Percentiles rank a stretch among this genome's conserved stretches.
phyloP scores from a whole-genome alignment of 2,329 filamentous ascomycete species.

The Epichloe coenophiala region DNA sequence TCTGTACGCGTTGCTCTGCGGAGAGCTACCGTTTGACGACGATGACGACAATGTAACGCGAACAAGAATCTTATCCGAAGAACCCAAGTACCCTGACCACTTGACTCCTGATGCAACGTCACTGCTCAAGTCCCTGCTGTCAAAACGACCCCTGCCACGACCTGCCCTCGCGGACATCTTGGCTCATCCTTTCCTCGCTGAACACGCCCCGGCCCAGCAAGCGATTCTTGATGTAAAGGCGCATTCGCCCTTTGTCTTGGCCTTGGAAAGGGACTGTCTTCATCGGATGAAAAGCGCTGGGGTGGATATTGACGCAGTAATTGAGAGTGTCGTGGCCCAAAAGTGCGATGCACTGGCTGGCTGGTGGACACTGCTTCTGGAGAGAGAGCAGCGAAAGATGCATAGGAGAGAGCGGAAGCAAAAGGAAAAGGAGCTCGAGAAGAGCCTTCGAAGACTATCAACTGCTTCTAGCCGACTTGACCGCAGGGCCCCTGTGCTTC shows the following conservation, averaged over 20 bases:
- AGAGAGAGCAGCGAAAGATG: constrained; percentile 88
- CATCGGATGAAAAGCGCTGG: constrained; percentile 88
- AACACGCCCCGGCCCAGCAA: constrained; percentile 78
- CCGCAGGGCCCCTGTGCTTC: constrained; percentile 61
- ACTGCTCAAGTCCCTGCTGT: constrained; percentile 68
- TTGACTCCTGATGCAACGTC: constrained; percentile 66
- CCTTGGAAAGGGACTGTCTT: constrained; percentile 79
- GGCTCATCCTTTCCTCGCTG: constrained; percentile 72
- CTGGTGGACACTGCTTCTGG: constrained; percentile 90
- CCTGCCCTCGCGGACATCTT: constrained; percentile 77
- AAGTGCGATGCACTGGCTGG: constrained; percentile 82
- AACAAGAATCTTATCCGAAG: constrained; percentile 68
- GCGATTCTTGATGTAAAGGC: constrained; percentile 74
- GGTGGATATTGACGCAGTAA: constrained; percentile 85
- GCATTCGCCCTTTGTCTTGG: constrained; percentile 69
- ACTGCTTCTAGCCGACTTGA: constrained; percentile 80
- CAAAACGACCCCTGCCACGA: constrained; percentile 74
- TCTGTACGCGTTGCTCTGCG: constrained; percentile 67
- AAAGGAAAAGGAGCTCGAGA: constrained; percentile 71
- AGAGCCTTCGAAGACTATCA: constrained; percentile 69
- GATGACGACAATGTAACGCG: constrained; percentile 86
- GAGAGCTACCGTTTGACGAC: constrained; percentile 88
- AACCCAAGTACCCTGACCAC: constrained; percentile 72
- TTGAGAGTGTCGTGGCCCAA: constrained; percentile 84
- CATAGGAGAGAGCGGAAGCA: constrained; percentile 67